These are phyloP conservation scores for Trichoderma harzianum DNA, from an alignment of 2,329 filamentous ascomycete species.

Conservation along the genomic window DNA sequence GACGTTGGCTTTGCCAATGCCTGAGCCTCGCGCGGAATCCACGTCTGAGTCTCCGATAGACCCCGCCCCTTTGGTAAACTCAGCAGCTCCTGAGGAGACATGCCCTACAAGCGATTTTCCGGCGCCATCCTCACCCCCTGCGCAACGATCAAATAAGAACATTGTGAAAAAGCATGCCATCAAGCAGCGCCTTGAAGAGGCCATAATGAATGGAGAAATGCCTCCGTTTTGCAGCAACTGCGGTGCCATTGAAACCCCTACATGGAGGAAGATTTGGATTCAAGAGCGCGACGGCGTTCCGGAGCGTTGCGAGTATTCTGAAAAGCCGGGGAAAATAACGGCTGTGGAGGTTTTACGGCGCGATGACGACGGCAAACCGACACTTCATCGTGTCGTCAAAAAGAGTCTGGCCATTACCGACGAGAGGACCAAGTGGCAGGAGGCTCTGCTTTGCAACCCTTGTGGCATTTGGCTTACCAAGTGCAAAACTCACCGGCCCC, in stretches of 20 bases:
- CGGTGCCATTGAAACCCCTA: constrained; percentile 91
- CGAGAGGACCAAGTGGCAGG: constrained; percentile 64
- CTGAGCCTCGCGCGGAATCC: constrained; percentile 31
- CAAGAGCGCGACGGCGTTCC: constrained; percentile 70
- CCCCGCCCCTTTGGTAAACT: neutral
- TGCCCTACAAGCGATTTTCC: constrained; percentile 45
- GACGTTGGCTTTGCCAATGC: constrained; percentile 35
- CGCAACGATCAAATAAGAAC: constrained; percentile 60
- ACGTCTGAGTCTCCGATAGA: constrained; percentile 14
- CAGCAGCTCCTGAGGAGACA: constrained; percentile 36
- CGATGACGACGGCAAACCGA: constrained; percentile 60
- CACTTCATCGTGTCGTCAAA: constrained; percentile 71
- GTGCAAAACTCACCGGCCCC: constrained; percentile 77
- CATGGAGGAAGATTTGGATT: constrained; percentile 92
- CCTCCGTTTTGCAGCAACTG: constrained; percentile 91
- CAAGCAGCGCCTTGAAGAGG: constrained; percentile 56
- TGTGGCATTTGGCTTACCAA: constrained; percentile 96
- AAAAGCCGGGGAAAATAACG: constrained; percentile 69
- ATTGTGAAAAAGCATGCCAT: constrained; percentile 60
- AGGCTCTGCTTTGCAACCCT: constrained; percentile 84
- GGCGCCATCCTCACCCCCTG: constrained; percentile 37
- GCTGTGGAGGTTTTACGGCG: constrained; percentile 67
- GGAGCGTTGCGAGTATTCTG: constrained; percentile 62
- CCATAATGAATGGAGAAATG: constrained; percentile 75
- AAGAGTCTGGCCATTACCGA: constrained; percentile 63